Percentiles rank a stretch among this genome's conserved stretches.
These are phyloP conservation scores for Fibroporia radiculosa DNA, from an alignment of 768 basidiomycete species.

Conservation along the genomic window DNA sequence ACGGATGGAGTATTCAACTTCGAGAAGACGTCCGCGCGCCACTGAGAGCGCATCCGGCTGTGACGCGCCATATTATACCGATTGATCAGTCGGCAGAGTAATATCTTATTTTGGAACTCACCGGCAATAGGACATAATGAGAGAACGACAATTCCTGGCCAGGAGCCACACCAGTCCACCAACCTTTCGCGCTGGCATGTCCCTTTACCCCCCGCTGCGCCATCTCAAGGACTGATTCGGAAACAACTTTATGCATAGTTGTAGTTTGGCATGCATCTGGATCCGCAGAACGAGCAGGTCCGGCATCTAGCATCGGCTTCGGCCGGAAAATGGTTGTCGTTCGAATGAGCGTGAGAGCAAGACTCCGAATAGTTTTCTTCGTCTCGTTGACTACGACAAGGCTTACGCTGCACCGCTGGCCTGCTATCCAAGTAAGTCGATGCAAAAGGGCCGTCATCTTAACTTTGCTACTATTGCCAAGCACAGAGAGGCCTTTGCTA, in stretches of 20 bases:
- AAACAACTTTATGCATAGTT: slow-evolving; percentile 55
- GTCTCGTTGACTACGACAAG: slow-evolving; percentile 62
- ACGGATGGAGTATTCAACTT: slow-evolving; percentile 67
- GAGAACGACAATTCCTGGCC: slow-evolving; percentile 56
- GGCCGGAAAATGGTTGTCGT: slow-evolving; percentile 62
- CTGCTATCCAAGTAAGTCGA: slow-evolving; percentile 74
- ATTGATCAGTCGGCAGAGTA: background rate
- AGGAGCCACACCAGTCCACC: slow-evolving; percentile 79
- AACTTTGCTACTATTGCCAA: slow-evolving; percentile 46
- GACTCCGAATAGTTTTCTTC: slow-evolving; percentile 55
- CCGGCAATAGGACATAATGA: slow-evolving; percentile 68
- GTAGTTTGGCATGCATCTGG: slow-evolving; percentile 57
- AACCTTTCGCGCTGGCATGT: slow-evolving; percentile 75
- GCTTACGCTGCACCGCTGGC: slow-evolving; percentile 66
- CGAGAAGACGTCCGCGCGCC: slow-evolving; percentile 58
- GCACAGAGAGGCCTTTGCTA: slow-evolving; percentile 49
- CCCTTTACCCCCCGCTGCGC: slow-evolving; percentile 57
- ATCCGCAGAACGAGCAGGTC: slow-evolving; percentile 27
- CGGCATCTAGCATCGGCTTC: slow-evolving; percentile 27
- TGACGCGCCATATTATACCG: background rate
- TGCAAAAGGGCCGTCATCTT: slow-evolving; percentile 60
- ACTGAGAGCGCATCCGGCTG: slow-evolving; percentile 69
- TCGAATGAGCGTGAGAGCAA: slow-evolving; percentile 57
- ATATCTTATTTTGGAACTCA: slow-evolving; percentile 29
- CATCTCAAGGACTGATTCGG: slow-evolving; percentile 58